phyloP scores from a whole-genome alignment of 78 protist genomes.

The Cavenderia fasciculata region DNA sequence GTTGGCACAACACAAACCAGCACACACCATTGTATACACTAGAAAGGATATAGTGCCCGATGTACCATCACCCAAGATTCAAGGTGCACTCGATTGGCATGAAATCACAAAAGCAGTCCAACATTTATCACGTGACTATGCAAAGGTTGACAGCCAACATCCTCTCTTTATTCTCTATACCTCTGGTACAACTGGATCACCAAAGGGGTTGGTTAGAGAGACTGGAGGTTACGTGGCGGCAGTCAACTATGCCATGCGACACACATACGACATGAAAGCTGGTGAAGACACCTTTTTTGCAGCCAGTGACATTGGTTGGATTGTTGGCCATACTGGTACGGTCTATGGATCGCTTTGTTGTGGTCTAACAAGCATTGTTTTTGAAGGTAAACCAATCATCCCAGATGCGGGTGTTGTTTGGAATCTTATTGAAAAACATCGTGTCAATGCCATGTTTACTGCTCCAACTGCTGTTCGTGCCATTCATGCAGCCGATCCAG shows the following conservation, averaged over 20 bases:
- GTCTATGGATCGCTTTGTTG: slow-evolving; percentile 49
- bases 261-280: slow-evolving; percentile 38
- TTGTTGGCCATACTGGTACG: slow-evolving; percentile 65
- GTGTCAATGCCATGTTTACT: slow-evolving; percentile 56
- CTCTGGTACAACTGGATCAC: slow-evolving; percentile 90
- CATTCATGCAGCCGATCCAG: slow-evolving; percentile 75
- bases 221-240: slow-evolving; percentile 77
- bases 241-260: slow-evolving; percentile 45
- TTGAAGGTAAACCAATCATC: slow-evolving; percentile 75
- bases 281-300: slow-evolving; percentile 80
- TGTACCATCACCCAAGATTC: not conserved
- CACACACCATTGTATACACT: slow-evolving; percentile 4
- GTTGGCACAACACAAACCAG: slow-evolving; percentile 31
- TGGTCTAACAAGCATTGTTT: slow-evolving; percentile 73
- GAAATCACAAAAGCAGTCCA: not conserved
- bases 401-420: slow-evolving; percentile 82
- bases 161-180: slow-evolving; percentile 95
- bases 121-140: slow-evolving; percentile 47
- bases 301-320: slow-evolving; percentile 83
- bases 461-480: slow-evolving; percentile 88
- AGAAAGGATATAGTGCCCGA: not conserved
- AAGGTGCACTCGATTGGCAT: slow-evolving; percentile 46
- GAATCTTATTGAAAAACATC: slow-evolving; percentile 53
- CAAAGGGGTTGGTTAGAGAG: slow-evolving; percentile 67
- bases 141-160: slow-evolving; percentile 75